These are phyloP conservation scores for Polyporus arcularius DNA, from an alignment of 768 basidiomycete species.

Conservation along the genomic window DNA sequence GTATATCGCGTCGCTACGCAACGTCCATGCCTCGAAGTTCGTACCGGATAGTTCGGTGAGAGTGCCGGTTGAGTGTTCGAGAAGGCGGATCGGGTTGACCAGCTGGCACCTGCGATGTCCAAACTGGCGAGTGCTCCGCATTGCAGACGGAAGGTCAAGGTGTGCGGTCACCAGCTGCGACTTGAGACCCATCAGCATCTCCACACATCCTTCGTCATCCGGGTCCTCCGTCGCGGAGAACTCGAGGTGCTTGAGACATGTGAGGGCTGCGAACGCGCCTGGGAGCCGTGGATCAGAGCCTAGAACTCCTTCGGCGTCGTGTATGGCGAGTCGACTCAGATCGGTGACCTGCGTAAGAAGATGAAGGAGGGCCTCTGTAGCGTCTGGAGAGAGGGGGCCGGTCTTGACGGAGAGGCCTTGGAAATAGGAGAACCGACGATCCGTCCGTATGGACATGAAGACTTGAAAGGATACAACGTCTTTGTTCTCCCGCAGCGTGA, in stretches of 20 bases:
- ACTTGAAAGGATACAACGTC: no score
- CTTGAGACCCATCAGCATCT: background rate
- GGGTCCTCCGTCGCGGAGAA: background rate
- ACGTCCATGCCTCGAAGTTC: background rate
- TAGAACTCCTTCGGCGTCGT: background rate
- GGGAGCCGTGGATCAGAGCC: background rate
- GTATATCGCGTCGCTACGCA: background rate
- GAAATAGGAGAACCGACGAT: no score
- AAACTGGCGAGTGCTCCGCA: background rate
- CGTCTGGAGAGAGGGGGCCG: background rate
- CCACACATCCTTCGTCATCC: background rate
- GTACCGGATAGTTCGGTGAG: background rate
- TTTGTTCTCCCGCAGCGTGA: no score
- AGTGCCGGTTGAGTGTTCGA: background rate
- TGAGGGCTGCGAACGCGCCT: background rate
- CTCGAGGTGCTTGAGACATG: constrained; percentile 2
- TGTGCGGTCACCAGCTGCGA: background rate
- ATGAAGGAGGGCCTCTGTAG: background rate
- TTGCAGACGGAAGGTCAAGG: background rate
- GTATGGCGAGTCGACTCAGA: background rate
- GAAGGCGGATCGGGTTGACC: background rate
- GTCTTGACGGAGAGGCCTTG: background rate
- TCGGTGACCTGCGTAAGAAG: background rate
- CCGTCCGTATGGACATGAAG: no score
- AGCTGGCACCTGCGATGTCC: background rate